phyloP scores from a whole-genome alignment of 805 yeast genomes.

The Trichomonascus vanleenenianus region DNA sequence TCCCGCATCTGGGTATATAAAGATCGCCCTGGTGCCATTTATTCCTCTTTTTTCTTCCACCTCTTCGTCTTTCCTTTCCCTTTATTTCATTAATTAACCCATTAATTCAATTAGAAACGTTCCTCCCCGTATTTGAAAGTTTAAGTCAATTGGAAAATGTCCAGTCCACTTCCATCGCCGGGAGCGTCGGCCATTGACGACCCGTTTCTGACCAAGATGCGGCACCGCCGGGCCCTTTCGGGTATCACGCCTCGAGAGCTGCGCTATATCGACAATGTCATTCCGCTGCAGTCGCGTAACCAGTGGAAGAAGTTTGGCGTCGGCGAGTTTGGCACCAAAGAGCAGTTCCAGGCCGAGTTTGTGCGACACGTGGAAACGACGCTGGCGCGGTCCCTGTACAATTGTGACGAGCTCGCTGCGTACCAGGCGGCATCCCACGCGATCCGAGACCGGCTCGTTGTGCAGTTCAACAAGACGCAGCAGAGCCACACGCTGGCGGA shows the following conservation, averaged over 20 bases:
- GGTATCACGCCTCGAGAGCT: conserved; percentile 91
- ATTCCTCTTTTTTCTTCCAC: neutral
- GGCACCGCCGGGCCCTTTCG: conserved; percentile 58
- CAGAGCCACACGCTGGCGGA: conserved; percentile 79
- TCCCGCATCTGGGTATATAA: no score
- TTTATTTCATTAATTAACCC: no score
- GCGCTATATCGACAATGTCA: conserved; percentile 68
- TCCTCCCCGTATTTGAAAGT: neutral
- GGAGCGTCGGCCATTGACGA: conserved; percentile 1
- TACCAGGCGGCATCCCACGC: conserved; percentile 81
- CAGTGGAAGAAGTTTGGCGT: conserved; percentile 69
- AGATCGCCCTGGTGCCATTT: neutral
- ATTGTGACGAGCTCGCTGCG: conserved; percentile 88
- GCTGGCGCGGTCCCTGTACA: conserved; percentile 84
- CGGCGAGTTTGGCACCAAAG: conserved; percentile 40
- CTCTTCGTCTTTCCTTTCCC: neutral
- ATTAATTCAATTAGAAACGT: no score
- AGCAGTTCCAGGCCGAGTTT: conserved; percentile 58
- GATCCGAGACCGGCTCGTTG: conserved; percentile 67
- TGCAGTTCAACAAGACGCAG: conserved; percentile 91
- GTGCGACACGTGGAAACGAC: conserved; percentile 86
- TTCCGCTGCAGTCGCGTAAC: conserved; percentile 70
- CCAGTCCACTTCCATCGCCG: neutral
- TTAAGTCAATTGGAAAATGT: neutral
- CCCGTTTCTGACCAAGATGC: conserved; percentile 7